phyloP scores from a whole-genome alignment of 768 basidiomycete species.

The Phanerochaete sordida region DNA sequence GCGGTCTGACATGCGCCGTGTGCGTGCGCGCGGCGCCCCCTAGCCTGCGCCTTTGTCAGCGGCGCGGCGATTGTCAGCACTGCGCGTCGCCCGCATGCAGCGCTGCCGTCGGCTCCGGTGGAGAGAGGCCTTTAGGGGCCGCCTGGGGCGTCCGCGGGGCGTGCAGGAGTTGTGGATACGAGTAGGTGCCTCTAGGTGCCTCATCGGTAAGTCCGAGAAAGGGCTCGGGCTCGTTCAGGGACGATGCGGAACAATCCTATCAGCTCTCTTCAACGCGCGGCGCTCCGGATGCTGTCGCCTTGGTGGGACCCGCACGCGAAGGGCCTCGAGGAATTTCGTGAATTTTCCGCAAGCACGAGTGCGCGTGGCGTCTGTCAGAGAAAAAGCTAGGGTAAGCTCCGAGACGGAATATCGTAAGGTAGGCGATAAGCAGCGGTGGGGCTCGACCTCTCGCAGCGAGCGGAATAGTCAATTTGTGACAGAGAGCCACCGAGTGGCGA shows the following conservation, averaged over 20 bases:
- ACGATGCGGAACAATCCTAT: neutral
- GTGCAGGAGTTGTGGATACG: neutral
- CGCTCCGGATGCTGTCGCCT: neutral
- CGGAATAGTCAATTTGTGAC: neutral
- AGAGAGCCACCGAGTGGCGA: neutral
- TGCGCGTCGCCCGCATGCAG: no score
- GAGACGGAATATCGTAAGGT: neutral
- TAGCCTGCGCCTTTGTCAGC: no score
- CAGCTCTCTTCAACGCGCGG: neutral
- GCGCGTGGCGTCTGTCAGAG: neutral
- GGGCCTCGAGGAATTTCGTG: neutral
- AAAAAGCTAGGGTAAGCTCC: neutral
- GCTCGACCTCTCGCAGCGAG: neutral
- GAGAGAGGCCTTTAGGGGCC: no score
- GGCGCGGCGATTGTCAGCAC: no score
- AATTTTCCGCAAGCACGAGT: neutral
- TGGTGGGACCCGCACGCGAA: neutral
- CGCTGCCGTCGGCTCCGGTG: no score
- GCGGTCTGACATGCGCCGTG: neutral
- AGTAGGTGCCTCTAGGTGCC: neutral
- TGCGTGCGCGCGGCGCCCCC: neutral
- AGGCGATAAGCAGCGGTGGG: neutral
- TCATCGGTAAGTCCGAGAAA: neutral
- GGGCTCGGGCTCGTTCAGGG: neutral
- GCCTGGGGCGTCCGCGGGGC: no score